A percentile compares a stretch with the other conserved stretches of the same genome.
Evolutionary conservation across 176 grass and related monocot species (phyloP).

Genomic region (Phragmites australis): DNA sequence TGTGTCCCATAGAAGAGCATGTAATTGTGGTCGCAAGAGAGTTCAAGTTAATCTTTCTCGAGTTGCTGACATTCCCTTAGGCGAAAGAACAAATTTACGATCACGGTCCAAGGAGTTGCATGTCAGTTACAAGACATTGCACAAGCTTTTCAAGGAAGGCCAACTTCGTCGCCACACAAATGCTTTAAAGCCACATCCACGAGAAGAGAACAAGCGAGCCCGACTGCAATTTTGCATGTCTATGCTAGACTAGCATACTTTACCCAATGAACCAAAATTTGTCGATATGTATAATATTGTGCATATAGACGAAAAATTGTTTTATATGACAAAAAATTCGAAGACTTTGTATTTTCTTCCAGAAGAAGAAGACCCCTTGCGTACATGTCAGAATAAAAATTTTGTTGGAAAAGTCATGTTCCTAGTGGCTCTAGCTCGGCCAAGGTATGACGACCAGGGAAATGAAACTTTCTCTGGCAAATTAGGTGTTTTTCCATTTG

Average conservation of each 20-base stretch:
- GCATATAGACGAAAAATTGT: no score
- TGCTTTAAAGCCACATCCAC: background rate
- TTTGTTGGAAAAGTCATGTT: background rate
- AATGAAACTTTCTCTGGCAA: background rate
- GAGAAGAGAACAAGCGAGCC: background rate
- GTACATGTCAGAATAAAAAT: background rate
- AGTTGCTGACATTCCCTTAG: no score
- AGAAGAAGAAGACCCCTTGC: background rate
- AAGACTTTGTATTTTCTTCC: background rate
- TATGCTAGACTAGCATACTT: background rate
- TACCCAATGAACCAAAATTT: background rate
- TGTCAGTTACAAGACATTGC: background rate
- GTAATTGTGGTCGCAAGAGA: no score
- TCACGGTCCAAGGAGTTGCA: no score
- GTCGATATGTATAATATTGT: background rate
- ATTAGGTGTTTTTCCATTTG: background rate
- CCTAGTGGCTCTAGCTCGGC: background rate
- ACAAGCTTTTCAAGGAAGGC: background rate
- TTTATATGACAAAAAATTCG: background rate
- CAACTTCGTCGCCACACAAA: background rate
- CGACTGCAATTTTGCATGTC: background rate
- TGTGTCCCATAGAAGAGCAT: no score
- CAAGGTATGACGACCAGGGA: background rate
- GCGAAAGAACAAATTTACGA: no score
- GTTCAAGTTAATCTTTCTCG: no score